Percentiles rank a stretch among this genome's conserved stretches.
These are phyloP conservation scores for Lyophyllum shimeji DNA, from an alignment of 768 basidiomycete species.

Conservation along the genomic window DNA sequence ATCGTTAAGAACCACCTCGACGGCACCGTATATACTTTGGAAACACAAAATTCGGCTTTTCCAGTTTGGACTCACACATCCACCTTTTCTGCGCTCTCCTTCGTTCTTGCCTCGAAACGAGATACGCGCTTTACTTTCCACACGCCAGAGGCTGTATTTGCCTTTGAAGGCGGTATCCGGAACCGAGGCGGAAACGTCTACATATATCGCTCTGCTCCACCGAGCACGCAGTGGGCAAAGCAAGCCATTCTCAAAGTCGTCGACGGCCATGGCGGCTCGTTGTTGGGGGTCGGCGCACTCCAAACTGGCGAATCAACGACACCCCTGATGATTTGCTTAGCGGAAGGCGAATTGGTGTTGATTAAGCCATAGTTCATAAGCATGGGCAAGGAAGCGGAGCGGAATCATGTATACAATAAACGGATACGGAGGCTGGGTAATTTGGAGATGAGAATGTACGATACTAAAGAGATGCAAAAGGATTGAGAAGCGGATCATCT, in stretches of 20 bases:
- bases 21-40: conserved; percentile 60
- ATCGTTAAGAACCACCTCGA: conserved; percentile 75
- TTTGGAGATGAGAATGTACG: conserved; percentile 13
- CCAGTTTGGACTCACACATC: conserved; percentile 69
- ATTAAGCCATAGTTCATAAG: conserved; percentile 31
- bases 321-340: conserved; percentile 63
- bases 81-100: conserved; percentile 90
- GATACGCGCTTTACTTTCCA: conserved; percentile 90
- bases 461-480: conserved; percentile 17
- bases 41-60: conserved; percentile 17
- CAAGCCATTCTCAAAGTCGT: conserved; percentile 81
- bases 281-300: conserved; percentile 73
- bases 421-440: conserved; percentile 8
- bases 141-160: conserved; percentile 58
- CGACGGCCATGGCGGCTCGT: conserved; percentile 65
- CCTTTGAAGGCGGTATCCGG: conserved; percentile 77
- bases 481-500: conserved; percentile 19
- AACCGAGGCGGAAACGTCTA: conserved; percentile 82
- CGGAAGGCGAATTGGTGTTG: conserved; percentile 73
- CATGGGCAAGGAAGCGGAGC: not conserved
- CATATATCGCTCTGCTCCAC: conserved; percentile 65
- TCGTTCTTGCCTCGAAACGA: conserved; percentile 91
- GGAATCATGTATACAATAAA: conserved; percentile 14
- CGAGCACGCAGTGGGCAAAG: conserved; percentile 62
- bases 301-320: conserved; percentile 27